Conservation (phyloP, 352 stramenopile genomes). For the Phytophthora nicotianae region DNA sequence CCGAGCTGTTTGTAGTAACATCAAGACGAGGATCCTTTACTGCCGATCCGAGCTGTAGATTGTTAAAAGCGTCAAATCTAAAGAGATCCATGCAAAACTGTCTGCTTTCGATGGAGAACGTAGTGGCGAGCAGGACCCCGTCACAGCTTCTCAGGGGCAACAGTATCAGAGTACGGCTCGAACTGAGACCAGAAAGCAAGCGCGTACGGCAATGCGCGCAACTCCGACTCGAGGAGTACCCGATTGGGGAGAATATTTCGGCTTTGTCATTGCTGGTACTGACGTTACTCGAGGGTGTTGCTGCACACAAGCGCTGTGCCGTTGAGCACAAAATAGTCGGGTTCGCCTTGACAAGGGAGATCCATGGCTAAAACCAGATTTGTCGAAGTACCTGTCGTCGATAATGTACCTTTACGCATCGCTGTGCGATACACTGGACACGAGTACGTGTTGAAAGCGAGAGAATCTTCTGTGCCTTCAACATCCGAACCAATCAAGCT, state of each 20-base stretch:
- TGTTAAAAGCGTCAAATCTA: slow-evolving; percentile 1
- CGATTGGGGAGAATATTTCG: neutral
- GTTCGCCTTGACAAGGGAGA: slow-evolving; percentile 68
- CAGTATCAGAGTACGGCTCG: no score
- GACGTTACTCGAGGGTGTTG: slow-evolving; percentile 8
- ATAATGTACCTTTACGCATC: slow-evolving; percentile 88
- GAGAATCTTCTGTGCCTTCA: neutral
- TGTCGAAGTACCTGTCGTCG: slow-evolving; percentile 92
- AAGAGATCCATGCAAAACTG: neutral
- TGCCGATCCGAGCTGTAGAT: neutral
- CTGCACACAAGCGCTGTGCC: slow-evolving; percentile 91
- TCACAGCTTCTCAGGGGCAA: neutral
- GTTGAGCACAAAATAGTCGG: slow-evolving; percentile 90
- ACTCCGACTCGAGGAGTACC: no score
- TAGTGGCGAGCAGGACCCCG: neutral
- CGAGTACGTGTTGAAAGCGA: slow-evolving; percentile 56
- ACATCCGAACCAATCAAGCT: neutral
- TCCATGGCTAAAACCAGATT: slow-evolving; percentile 94
- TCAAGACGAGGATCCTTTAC: neutral
- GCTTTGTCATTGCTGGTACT: neutral
- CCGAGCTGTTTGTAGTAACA: neutral
- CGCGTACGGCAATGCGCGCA: no score
- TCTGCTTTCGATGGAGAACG: no score
- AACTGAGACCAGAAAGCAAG: no score
- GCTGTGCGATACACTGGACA: slow-evolving; percentile 94